phyloP scores from a whole-genome alignment of 106 monocot genomes.

The Amphibolis antarctica region DNA sequence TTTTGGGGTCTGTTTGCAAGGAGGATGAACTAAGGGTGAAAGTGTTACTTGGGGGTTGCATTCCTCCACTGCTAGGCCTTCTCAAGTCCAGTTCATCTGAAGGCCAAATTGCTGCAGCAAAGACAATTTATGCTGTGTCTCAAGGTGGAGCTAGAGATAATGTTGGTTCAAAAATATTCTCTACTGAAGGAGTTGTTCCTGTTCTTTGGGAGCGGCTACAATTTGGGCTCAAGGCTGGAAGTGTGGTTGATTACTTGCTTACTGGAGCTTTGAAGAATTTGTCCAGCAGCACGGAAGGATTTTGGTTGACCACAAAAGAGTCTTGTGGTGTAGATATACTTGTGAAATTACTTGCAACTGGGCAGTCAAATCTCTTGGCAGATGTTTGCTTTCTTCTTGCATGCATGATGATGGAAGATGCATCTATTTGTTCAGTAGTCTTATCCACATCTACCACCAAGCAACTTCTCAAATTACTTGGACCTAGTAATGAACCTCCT shows the following conservation, averaged over 20 bases:
- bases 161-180: constrained; percentile 99
- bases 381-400: constrained; percentile 94
- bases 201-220: constrained; percentile 82
- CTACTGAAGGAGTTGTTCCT: constrained; percentile 95
- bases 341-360: constrained; percentile 66
- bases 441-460: constrained; percentile 51
- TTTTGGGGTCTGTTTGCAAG: constrained; percentile 81
- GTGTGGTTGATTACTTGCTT: constrained; percentile 54
- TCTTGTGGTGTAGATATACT: constrained; percentile 77
- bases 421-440: constrained; percentile 62
- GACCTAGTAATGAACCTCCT: constrained; percentile 75
- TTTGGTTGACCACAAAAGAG: constrained; percentile 63
- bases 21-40: constrained; percentile 98
- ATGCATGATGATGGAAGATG: constrained; percentile 71
- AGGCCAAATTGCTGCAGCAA: constrained; percentile 76
- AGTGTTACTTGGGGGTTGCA: constrained; percentile 92
- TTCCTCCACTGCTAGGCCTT: constrained; percentile 81
- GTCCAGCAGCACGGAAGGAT: constrained; percentile 64
- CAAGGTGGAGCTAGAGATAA: constrained; percentile 91
- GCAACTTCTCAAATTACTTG: constrained; percentile 69
- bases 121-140: constrained; percentile 95
- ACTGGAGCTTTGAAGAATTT: constrained; percentile 83
- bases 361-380: constrained; percentile 47
- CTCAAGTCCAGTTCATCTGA: constrained; percentile 83
- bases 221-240: constrained; percentile 49